phyloP scores from a whole-genome alignment of 2,329 filamentous ascomycete species.

The Fusarium equiseti region DNA sequence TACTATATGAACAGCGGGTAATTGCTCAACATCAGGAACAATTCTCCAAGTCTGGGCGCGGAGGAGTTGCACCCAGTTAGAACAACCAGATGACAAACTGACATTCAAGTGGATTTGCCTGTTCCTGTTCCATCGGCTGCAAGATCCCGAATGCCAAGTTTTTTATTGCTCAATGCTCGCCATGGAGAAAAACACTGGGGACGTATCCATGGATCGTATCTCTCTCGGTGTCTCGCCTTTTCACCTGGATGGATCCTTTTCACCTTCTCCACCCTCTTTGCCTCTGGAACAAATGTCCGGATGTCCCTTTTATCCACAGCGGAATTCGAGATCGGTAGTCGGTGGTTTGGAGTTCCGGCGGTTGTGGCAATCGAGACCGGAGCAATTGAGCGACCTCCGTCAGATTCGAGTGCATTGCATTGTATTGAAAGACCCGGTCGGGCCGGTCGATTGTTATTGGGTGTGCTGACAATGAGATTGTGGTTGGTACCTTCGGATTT shows the following conservation, averaged over 20 bases:
- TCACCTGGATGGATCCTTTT: conserved; percentile 14
- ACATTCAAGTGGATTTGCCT: conserved; percentile 11
- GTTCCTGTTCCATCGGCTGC: conserved; percentile 22
- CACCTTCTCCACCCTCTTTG: conserved; percentile 32
- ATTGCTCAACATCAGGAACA: neutral
- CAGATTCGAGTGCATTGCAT: conserved; percentile 1
- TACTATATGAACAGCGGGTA: neutral
- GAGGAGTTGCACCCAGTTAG: conserved; percentile 20
- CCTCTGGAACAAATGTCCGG: conserved; percentile 11
- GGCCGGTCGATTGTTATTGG: neutral
- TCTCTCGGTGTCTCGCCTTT: conserved; percentile 32
- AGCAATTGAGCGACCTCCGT: conserved; percentile 14
- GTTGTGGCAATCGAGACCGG: conserved; percentile 16
- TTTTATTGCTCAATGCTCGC: conserved; percentile 3
- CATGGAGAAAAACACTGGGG: conserved; percentile 2
- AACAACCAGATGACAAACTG: conserved; percentile 33
- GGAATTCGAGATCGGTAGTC: conserved; percentile 28
- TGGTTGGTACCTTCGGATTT: conserved; percentile 15
- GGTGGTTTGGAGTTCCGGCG: conserved; percentile 18
- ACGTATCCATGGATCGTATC: conserved; percentile 1
- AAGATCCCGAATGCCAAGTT: conserved; percentile 38
- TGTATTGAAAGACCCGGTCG: conserved; percentile 18
- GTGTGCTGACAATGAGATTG: neutral
- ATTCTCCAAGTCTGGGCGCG: conserved; percentile 8
- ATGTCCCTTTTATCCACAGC: conserved; percentile 16